Evolutionary conservation across 1,139 yeast species (phyloP).

Genomic region (Zygosaccharomyces sapae): DNA sequence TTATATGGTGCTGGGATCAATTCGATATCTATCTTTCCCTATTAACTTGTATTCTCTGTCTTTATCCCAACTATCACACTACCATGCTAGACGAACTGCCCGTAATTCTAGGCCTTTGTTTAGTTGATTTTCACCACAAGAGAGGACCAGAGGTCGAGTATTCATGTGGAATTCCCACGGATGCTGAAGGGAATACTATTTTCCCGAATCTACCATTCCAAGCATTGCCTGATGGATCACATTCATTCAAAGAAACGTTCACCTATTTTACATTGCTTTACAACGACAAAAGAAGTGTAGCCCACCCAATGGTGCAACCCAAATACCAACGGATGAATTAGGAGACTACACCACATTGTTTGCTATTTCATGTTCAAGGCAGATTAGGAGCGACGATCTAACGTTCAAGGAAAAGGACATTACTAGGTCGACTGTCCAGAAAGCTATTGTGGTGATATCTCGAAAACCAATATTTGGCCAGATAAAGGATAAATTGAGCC

Average conservation of each 20-base stretch:
- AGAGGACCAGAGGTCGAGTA: conserved; percentile 95
- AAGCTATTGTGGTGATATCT: conserved; percentile 82
- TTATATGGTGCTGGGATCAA: background rate
- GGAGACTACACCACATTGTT: conserved; percentile 58
- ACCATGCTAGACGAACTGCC: conserved; percentile 17
- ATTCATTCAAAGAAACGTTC: conserved; percentile 85
- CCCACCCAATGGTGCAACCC: conserved; percentile 28
- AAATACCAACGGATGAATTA: conserved; percentile 45
- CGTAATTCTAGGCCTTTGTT: conserved; percentile 73
- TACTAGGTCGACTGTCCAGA: conserved; percentile 86
- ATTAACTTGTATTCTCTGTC: background rate
- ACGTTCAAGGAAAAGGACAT: conserved; percentile 58
- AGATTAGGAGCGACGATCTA: conserved; percentile 63
- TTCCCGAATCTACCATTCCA: conserved; percentile 95
- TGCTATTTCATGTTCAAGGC: conserved; percentile 92
- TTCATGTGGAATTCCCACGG: conserved; percentile 69
- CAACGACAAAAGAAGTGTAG: conserved; percentile 47
- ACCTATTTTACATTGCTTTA: conserved; percentile 85
- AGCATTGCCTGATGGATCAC: conserved; percentile 95
- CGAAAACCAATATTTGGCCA: conserved; percentile 85
- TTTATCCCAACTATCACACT: conserved; percentile 8
- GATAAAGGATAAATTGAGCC: conserved; percentile 82
- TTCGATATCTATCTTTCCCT: background rate
- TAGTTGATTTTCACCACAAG: conserved; percentile 90
- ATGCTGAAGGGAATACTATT: conserved; percentile 41